Evolutionary conservation across 768 basidiomycete genomes (phyloP).

Genomic region (Suillus fuscotomentosus): DNA sequence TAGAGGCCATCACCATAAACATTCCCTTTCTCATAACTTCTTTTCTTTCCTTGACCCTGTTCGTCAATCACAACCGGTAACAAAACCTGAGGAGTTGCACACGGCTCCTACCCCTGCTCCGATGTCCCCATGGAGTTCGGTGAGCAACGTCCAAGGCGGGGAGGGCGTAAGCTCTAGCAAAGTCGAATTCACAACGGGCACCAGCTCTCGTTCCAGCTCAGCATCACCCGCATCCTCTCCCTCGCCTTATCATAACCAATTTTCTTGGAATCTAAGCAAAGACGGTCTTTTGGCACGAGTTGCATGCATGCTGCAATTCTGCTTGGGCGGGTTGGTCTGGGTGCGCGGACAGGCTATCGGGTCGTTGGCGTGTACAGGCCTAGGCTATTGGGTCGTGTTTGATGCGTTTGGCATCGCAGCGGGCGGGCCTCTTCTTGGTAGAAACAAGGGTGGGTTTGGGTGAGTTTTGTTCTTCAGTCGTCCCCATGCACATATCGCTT

Average conservation of each 20-base stretch:
- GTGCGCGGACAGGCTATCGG: slow-evolving; percentile 86
- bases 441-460: slow-evolving; percentile 50
- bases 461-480: slow-evolving; percentile 41
- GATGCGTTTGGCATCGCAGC: slow-evolving; percentile 79
- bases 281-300: slow-evolving; percentile 21
- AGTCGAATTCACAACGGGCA: neutral
- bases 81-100: slow-evolving; percentile 39
- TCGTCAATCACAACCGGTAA: slow-evolving; percentile 9
- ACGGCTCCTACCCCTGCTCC: slow-evolving; percentile 61
- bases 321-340: slow-evolving; percentile 79
- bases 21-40: slow-evolving; percentile 92
- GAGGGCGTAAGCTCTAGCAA: neutral
- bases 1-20: slow-evolving; percentile 88
- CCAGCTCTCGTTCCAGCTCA: slow-evolving; percentile 20
- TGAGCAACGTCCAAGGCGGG: neutral
- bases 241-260: neutral
- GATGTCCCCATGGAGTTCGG: slow-evolving; percentile 64
- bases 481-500: slow-evolving; percentile 7
- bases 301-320: slow-evolving; percentile 42
- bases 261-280: neutral
- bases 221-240: slow-evolving; percentile 10
- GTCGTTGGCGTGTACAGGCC: slow-evolving; percentile 81
- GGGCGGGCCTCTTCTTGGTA: slow-evolving; percentile 24
- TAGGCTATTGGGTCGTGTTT: slow-evolving; percentile 97
- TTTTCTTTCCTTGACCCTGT: slow-evolving; percentile 90